Conservation (phyloP, 2,329 filamentous ascomycete genomes). For the Westerdykella ornata region DNA sequence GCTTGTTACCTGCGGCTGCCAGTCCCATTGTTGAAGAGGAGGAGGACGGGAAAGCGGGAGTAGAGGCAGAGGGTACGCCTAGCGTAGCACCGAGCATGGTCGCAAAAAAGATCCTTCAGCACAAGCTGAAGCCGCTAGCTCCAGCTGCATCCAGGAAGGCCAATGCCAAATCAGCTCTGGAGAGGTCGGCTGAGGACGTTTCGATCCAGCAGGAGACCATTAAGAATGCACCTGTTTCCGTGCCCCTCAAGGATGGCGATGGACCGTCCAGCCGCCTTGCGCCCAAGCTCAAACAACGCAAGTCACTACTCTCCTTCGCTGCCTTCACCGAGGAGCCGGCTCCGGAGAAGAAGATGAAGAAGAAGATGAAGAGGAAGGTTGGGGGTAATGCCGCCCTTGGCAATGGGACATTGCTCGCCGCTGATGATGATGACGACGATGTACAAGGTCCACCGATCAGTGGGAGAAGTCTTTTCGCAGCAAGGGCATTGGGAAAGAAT, state of each 20-base stretch:
- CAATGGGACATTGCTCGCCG: conserved; percentile 63
- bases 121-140: conserved; percentile 40
- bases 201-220: conserved; percentile 34
- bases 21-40: conserved; percentile 36
- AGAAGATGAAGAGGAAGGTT: conserved; percentile 65
- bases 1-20: conserved; percentile 42
- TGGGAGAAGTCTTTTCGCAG: conserved; percentile 35
- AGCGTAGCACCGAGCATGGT: conserved; percentile 27
- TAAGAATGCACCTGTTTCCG: conserved; percentile 31
- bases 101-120: conserved; percentile 19
- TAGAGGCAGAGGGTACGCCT: conserved; percentile 22
- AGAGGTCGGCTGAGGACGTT: conserved; percentile 40
- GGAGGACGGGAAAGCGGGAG: conserved; percentile 21
- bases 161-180: conserved; percentile 40
- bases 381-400: conserved; percentile 49
- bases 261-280: conserved; percentile 18
- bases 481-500: conserved; percentile 36
- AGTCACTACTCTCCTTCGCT: conserved; percentile 44
- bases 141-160: conserved; percentile 41
- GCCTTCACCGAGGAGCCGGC: conserved; percentile 37
- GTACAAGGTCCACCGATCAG: conserved; percentile 28
- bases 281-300: conserved; percentile 39
- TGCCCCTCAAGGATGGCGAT: conserved; percentile 33
- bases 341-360: conserved; percentile 39
- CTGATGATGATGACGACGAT: conserved; percentile 40